These are phyloP conservation scores for Marchantia paleacea DNA, from an alignment of 225 moss, liverwort and hornwort genomes.

Conservation along the genomic window DNA sequence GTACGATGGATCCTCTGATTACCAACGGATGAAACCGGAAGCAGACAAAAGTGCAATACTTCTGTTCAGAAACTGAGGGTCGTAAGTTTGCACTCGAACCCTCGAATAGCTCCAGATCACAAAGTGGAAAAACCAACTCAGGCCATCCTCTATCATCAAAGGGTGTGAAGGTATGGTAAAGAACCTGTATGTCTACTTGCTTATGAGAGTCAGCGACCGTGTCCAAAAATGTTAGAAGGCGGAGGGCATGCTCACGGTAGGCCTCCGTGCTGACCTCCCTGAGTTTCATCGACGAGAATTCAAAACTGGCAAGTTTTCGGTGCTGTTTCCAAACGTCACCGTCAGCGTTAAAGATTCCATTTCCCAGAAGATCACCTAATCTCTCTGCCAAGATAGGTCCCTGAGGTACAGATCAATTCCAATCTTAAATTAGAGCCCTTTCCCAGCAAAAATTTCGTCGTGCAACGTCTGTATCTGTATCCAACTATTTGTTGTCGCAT, in stretches of 20 bases:
- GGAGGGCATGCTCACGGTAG: conserved; percentile 10
- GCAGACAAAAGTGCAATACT: too few relatives aligned
- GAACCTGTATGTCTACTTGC: conserved; percentile 22
- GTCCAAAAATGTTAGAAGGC: conserved; percentile 16
- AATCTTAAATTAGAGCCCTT: too few relatives aligned
- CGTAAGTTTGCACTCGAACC: too few relatives aligned
- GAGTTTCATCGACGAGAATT: conserved; percentile 19
- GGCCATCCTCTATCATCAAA: too few relatives aligned
- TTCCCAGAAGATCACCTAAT: conserved; percentile 12
- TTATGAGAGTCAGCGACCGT: not conserved
- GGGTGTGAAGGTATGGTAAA: not conserved
- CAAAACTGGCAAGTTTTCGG: conserved; percentile 19
- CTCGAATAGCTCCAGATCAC: too few relatives aligned
- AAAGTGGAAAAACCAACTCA: too few relatives aligned
- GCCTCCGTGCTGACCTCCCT: conserved; percentile 3
- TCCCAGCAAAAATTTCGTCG: too few relatives aligned
- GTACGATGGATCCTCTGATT: too few relatives aligned
- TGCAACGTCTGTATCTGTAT: too few relatives aligned
- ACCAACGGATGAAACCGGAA: too few relatives aligned
- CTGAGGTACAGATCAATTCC: not conserved
- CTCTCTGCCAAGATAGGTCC: not conserved
- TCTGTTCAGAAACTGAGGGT: too few relatives aligned
- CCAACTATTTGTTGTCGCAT: too few relatives aligned
- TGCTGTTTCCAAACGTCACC: conserved; percentile 23
- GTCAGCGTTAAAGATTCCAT: conserved; percentile 23